A percentile compares a stretch with the other conserved stretches of the same genome.
Conservation (phyloP, 2,329 filamentous ascomycete genomes). For the Fusarium sp. region DNA sequence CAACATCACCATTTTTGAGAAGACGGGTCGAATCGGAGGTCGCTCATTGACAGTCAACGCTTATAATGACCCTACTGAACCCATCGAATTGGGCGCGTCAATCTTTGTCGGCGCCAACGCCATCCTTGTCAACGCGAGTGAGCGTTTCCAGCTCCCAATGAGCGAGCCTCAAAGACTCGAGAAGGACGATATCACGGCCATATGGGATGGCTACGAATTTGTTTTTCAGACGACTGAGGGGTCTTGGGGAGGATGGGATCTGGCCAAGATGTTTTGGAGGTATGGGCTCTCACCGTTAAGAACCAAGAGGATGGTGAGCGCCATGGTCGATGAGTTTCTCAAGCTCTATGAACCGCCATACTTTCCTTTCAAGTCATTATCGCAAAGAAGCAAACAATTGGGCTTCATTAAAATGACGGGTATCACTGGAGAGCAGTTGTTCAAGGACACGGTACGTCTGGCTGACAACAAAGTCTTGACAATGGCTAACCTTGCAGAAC, state of each 20-base stretch:
- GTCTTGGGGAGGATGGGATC: slow-evolving; percentile 78
- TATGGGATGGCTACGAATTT: slow-evolving; percentile 85
- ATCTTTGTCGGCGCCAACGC: slow-evolving; percentile 90
- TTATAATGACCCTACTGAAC: slow-evolving; percentile 71
- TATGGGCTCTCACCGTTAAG: slow-evolving; percentile 83
- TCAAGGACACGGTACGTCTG: slow-evolving; percentile 66
- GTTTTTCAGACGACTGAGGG: slow-evolving; percentile 71
- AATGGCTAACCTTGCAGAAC: slow-evolving; percentile 42
- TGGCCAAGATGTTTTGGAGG: slow-evolving; percentile 80
- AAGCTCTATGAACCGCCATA: slow-evolving; percentile 81
- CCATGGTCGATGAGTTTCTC: slow-evolving; percentile 76
- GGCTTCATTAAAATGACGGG: slow-evolving; percentile 73
- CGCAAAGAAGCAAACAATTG: slow-evolving; percentile 71
- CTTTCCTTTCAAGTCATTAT: slow-evolving; percentile 85
- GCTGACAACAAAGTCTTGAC: no score
- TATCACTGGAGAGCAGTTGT: slow-evolving; percentile 76
- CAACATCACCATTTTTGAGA: slow-evolving; percentile 90
- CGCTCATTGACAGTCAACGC: slow-evolving; percentile 85
- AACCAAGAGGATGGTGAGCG: slow-evolving; percentile 76
- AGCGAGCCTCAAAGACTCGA: slow-evolving; percentile 56
- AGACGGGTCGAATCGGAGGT: slow-evolving; percentile 79
- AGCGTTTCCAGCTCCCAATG: slow-evolving; percentile 73
- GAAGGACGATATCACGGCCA: slow-evolving; percentile 69
- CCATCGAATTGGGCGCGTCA: slow-evolving; percentile 87
- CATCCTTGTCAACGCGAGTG: slow-evolving; percentile 79